Evolutionary conservation across 345 rosid species (phyloP).

Genomic region (Lepidium aucheri): DNA sequence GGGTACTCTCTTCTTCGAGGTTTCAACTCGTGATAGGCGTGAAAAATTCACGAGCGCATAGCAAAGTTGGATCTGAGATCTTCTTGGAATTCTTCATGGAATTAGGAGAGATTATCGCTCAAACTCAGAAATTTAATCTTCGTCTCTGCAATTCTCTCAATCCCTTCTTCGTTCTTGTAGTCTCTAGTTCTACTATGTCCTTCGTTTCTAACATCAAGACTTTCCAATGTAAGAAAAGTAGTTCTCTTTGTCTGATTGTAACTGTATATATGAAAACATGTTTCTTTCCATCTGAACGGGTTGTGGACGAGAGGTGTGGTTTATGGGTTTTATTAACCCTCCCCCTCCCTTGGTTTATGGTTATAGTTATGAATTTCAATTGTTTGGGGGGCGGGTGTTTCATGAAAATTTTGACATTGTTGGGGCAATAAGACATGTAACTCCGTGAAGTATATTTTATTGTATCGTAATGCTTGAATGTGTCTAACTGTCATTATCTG

Average conservation of each 20-base stretch:
- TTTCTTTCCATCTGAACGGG: slow-evolving; percentile 25
- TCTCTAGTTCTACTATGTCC: too few relatives aligned
- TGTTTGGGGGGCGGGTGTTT: background rate
- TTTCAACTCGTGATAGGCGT: too few relatives aligned
- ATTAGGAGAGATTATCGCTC: too few relatives aligned
- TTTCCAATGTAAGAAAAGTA: background rate
- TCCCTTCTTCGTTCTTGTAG: too few relatives aligned
- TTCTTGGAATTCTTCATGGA: too few relatives aligned
- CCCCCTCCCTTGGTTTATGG: slow-evolving; percentile 42
- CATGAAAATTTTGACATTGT: background rate
- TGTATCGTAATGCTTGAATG: background rate
- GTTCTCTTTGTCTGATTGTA: background rate
- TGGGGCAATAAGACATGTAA: background rate
- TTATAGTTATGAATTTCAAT: background rate
- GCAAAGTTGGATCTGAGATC: too few relatives aligned
- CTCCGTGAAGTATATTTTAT: slow-evolving; percentile 26
- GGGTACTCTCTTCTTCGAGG: too few relatives aligned
- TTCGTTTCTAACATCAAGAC: background rate
- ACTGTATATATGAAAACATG: background rate
- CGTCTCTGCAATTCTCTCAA: too few relatives aligned
- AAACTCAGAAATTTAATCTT: too few relatives aligned
- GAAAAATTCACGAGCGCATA: too few relatives aligned
- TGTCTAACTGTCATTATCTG: background rate
- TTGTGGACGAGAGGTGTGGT: slow-evolving; percentile 64
- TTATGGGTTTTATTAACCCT: slow-evolving; percentile 42